Base-by-base conservation (phyloP, 208 protist genomes). In the Naegleria lovaniensis region DNA sequence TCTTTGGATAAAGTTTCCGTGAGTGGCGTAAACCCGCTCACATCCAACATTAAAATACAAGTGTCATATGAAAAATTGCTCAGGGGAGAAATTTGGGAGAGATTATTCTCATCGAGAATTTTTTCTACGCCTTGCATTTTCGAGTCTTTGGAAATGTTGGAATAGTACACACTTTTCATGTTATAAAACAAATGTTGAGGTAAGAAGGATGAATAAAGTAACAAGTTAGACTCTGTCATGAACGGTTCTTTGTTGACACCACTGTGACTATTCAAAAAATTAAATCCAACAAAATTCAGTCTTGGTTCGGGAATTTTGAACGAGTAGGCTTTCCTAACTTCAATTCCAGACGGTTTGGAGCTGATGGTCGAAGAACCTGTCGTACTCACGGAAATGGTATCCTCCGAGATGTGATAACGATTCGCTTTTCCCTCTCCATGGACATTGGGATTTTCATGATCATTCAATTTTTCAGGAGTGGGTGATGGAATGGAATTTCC, bases 151-250 rank as follows among this genome's bases (percentile, higher is more conserved):
- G 19, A 13, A 36, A 36, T 79, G 9, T 9, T 36, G 2, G 19
- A 13, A 13, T 79, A 36, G 36, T 36, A 36, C 0, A 79, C 0
- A 2, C 25, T 36, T 13, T 29, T 36, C 6, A 79, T 2, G n/a
- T 79, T 79, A 36, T 79, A 79, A 7, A 79, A 79, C 29, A 79
- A 79, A 79, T 79, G 67, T 79, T 79, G 67, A 36, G 67, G 67
- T 79, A 79, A 79, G n/a, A 36, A 79, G n/a, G 67, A 79, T 13
- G 25, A 79, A 79, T 36, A 36, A 6, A 79, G 25, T 36, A 36
- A 6, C 25, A 33, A 11, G 2, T 36, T 79, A 7, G 25, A 25
- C 9, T 36, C 67, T 0, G 19, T n/a, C 16, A 13, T 36, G 43
- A 48, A 48, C 7, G 43, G 43, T 7, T 48, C 43, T 9, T 25